Evolutionary conservation across 1,284 basidiomycete genomes (phyloP), one percentile per base, ranked within the genome.

Genomic region (Laetiporus sulphureus): DNA sequence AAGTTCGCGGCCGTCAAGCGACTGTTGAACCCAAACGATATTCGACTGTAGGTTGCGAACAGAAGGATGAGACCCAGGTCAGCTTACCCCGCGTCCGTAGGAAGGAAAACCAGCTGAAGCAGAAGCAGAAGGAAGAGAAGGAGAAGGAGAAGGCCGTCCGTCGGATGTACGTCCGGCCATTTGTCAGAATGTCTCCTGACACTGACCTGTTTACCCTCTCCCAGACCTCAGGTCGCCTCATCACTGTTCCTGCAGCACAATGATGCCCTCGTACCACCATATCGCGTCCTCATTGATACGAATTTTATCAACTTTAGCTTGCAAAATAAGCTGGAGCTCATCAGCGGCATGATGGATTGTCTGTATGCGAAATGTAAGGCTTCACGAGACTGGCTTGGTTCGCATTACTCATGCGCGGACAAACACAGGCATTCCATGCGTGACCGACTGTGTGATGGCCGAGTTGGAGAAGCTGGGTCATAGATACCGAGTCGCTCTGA

Each of bases 271-370:
- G 94, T 91, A 0, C 96, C 96, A 0, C 96, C 96, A 0, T 99
- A 99, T 62, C 83, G 95, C 20, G 90, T 99, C 8, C 77, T 99
- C 32, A 92, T 99, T 44, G 96, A 99, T 66, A 99, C 96, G 58
- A 99, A 99, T 64, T 99, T 99, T 59, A 98, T 99, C 75, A 99
- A 99, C 62, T 95, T 99, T 63, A 91, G 87, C 51, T 73, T 99
- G 37, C 95, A 99, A 68, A 99, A 99, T 69, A 97, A 98, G 65
- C 73, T 99, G 53, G 96, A 99, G 64, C 76, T 99, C 35, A 76
- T 98, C 16, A 84, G 89, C 57, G 93, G 91, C 12, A 98, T 99
- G 96, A 98, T 99, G 94, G 96, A 99, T 62, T 97, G 94, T 56
- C 70, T 99, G 11, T 98, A 91, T 65, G 96, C 96, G n/a, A 98